phyloP scores from a whole-genome alignment of 2,329 filamentous ascomycete species.

The Xenosphaeropsis pyriputrescens region DNA sequence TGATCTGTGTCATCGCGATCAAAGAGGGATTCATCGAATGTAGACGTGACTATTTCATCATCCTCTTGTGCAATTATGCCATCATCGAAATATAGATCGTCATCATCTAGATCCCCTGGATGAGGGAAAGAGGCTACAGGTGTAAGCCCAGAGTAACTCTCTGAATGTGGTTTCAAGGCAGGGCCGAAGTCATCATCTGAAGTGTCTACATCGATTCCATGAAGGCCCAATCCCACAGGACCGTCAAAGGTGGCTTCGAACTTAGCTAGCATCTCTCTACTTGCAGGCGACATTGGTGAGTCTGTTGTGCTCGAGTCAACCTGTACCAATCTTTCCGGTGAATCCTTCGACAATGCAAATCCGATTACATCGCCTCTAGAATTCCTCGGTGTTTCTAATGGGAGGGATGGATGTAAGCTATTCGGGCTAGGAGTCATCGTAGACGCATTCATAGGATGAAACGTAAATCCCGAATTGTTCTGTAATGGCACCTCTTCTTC shows the following conservation, averaged over 20 bases:
- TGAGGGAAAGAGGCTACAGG: conserved; percentile 3
- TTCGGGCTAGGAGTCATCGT: conserved; percentile 20
- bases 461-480: conserved; percentile 12
- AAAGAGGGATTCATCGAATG: conserved; percentile 62
- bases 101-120: conserved; percentile 23
- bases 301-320: conserved; percentile 1
- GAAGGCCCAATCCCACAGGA: neutral
- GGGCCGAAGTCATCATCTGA: too few species aligned
- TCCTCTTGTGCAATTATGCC: conserved; percentile 35
- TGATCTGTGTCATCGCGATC: conserved; percentile 51
- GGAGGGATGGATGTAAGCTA: too few species aligned
- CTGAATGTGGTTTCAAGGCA: too few species aligned
- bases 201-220: neutral
- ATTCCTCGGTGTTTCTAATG: conserved; percentile 39
- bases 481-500: conserved; percentile 25
- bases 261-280: too few species aligned
- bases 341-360: conserved; percentile 26
- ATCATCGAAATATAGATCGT: conserved; percentile 59
- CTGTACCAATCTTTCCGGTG: conserved; percentile 6
- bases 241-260: too few species aligned
- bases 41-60: conserved; percentile 27
- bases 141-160: too few species aligned
- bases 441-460: conserved; percentile 22
- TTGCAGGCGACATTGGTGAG: conserved; percentile 7
- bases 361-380: conserved; percentile 38